These are phyloP conservation scores for Hypoxylon perforatum DNA, from an alignment of 495 filamentous ascomycete genomes.

Conservation along the genomic window DNA sequence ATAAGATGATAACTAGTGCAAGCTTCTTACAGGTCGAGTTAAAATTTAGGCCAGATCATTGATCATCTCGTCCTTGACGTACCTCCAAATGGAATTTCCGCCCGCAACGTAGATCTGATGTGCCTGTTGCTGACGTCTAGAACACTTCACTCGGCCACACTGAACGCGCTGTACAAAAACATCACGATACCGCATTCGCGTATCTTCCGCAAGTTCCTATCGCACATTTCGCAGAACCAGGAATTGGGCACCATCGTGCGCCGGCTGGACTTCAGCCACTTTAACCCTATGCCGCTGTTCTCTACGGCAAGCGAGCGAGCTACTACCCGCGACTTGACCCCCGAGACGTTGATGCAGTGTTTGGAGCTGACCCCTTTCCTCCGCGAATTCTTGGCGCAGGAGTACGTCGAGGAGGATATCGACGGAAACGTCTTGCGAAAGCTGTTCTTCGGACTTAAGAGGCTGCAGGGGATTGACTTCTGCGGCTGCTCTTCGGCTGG, in stretches of 20 bases:
- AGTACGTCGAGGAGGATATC: constrained; percentile 85
- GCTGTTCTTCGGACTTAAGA: constrained; percentile 77
- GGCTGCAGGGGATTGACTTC: constrained; percentile 78
- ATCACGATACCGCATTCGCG: constrained; percentile 89
- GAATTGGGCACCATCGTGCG: constrained; percentile 81
- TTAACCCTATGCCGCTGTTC: constrained; percentile 84
- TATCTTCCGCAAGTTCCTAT: constrained; percentile 87
- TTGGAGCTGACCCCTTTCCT: constrained; percentile 80
- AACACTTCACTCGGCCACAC: constrained; percentile 78
- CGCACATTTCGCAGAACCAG: constrained; percentile 74
- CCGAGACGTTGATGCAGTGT: constrained; percentile 78
- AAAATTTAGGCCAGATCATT: constrained; percentile 71
- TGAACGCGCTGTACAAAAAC: constrained; percentile 81
- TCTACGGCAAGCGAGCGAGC: constrained; percentile 82
- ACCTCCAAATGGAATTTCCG: constrained; percentile 79
- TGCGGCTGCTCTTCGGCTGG: constrained; percentile 78
- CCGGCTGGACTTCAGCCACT: constrained; percentile 88
- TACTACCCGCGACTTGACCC: constrained; percentile 83
- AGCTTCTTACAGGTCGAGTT: constrained; percentile 28
- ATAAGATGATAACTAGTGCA: constrained; percentile 13
- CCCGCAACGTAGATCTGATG: constrained; percentile 85
- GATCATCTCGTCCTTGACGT: constrained; percentile 78
- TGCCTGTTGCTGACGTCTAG: constrained; percentile 80
- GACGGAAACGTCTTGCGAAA: constrained; percentile 74
- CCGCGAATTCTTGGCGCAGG: constrained; percentile 83